phyloP scores from a whole-genome alignment of 257 asterid species.

The Coffea eugenioides region DNA sequence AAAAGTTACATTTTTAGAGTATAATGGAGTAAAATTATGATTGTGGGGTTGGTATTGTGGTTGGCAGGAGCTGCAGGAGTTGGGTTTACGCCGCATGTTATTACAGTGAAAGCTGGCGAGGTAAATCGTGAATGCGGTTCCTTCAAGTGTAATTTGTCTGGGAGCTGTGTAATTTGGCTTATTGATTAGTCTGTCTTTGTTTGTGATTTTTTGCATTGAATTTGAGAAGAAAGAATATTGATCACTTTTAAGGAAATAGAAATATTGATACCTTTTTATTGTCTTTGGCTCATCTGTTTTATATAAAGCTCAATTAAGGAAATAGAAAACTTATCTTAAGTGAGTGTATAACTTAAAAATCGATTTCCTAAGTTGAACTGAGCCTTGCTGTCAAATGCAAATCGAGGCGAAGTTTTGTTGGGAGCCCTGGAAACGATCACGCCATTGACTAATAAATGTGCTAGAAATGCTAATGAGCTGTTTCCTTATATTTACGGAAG shows the following conservation, averaged over 20 bases:
- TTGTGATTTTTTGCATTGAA: not conserved
- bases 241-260: not conserved
- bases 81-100: constrained; percentile 55
- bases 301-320: not conserved
- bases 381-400: not conserved
- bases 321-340: not conserved
- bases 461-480: not conserved
- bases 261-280: not conserved
- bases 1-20: not conserved
- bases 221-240: not conserved
- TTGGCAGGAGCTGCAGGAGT: constrained; percentile 43
- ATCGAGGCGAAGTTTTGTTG: not conserved
- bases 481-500: not conserved
- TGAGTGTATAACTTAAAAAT: not conserved
- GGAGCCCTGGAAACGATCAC: not conserved
- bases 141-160: not conserved
- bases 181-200: not conserved
- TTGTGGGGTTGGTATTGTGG: constrained; percentile 6
- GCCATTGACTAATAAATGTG: not conserved
- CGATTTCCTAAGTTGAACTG: not conserved
- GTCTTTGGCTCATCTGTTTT: not conserved
- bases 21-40: not conserved
- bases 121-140: constrained; percentile 22
- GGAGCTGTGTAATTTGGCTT: not conserved
- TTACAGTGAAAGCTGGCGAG: constrained; percentile 50